These are phyloP conservation scores for Malassezia nana DNA, from an alignment of 1,284 basidiomycete species.

Conservation along the genomic window DNA sequence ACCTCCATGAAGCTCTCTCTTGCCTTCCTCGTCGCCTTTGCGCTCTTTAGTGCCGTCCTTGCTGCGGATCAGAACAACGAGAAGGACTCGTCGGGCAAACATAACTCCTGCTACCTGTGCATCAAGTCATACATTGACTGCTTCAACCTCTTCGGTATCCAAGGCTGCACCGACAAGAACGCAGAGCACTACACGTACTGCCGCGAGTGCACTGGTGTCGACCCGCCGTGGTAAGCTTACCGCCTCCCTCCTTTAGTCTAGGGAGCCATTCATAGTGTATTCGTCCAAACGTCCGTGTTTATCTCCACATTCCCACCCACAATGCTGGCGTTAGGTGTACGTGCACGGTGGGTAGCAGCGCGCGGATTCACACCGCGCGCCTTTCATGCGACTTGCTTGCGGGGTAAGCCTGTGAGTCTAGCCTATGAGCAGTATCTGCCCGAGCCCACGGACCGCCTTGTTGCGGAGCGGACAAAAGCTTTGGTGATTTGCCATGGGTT, in stretches of 20 bases:
- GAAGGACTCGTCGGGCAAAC: background rate
- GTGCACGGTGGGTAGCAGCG: background rate
- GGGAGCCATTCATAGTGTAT: too few species aligned
- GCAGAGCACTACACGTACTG: constrained; percentile 17
- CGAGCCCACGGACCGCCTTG: constrained; percentile 20
- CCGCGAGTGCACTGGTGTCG: constrained; percentile 13
- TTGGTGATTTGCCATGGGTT: constrained; percentile 53
- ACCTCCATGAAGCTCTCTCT: constrained; percentile 3
- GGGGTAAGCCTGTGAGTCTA: background rate
- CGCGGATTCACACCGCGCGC: background rate
- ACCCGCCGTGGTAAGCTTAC: constrained; percentile 15
- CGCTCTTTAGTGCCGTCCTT: background rate
- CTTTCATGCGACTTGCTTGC: background rate
- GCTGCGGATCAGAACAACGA: background rate
- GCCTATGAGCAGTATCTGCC: constrained; percentile 9
- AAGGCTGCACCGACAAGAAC: constrained; percentile 13
- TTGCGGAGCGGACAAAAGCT: constrained; percentile 26
- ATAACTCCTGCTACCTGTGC: constrained; percentile 3
- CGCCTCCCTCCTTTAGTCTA: too few species aligned
- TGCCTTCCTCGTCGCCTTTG: background rate
- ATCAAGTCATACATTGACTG: constrained; percentile 17
- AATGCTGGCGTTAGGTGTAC: background rate
- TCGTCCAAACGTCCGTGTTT: too few species aligned
- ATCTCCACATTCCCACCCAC: background rate
- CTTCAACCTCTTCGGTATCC: constrained; percentile 10